Evolutionary conservation across 345 rosid species (phyloP), one percentile per base, ranked within the genome.

Genomic region (Sonneratia caseolaris): DNA sequence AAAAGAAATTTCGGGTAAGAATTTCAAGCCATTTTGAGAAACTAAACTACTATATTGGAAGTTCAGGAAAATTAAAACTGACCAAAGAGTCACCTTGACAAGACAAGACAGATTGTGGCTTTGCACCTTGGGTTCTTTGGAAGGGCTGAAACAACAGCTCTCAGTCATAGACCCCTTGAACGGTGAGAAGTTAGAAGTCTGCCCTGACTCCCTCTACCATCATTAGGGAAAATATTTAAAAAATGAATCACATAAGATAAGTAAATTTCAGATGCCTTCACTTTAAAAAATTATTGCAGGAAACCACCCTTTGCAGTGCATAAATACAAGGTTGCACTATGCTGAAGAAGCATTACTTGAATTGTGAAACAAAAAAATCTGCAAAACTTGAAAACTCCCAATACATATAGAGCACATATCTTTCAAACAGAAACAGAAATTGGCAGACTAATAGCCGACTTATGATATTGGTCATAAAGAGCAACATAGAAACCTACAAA

Each of bases 161-260:
- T 74, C 73, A 61, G 68, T 70, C 64, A 21, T 53, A 66, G 77
- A 65, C 68, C 70, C 82, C 64, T 56, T 79, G 37, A 78, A 76
- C 55, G 75, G 82, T 15, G 80, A 83, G 76, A 81, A 70, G 72
- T 84, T 69, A 21, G 88, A 82, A 75, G 84, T 76, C 40, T 79
- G 81, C 38, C 84, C 89, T 10, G 82, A 87, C 43, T 83, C 91
- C 82, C 82, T 92, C 97, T 92, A n/a, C 38, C 49, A 68, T 37
- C 57, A 73, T 45, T 21, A 38, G 12, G 32, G 27, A 68, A 74
- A 45, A 73, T 51, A 32, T 64, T 73, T 69, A 27, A 72, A 73
- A 64, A 24, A 70, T 21, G 59, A 68, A 19, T 32, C 71, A 24
- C 18, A 4, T 42, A 9, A 42, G 10, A 42, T 42, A 42, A 42